Percentiles rank a stretch among this genome's conserved stretches.
phyloP scores from a whole-genome alignment of 1,139 yeast species.

The Geotrichum fermentans region DNA sequence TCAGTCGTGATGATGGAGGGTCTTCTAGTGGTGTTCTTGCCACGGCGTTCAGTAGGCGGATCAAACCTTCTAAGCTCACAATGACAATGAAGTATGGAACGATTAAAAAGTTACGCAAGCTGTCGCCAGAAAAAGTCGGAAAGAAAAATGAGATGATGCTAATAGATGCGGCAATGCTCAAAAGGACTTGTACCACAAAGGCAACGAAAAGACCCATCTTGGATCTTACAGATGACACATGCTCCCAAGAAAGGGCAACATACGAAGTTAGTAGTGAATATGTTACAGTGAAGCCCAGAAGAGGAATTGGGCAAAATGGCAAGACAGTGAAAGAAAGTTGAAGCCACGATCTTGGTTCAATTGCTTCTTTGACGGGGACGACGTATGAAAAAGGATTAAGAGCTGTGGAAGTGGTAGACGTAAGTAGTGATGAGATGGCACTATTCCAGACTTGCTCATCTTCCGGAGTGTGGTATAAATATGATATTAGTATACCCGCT shows the following conservation, averaged over 20 bases:
- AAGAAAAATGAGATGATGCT: slow-evolving; percentile 45
- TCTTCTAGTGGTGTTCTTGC: slow-evolving; percentile 43
- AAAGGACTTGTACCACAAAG: slow-evolving; percentile 47
- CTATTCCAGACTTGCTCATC: slow-evolving; percentile 19
- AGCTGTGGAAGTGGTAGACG: not conserved
- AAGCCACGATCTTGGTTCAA: not conserved
- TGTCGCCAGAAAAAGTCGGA: slow-evolving; percentile 27
- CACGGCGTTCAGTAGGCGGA: slow-evolving; percentile 43
- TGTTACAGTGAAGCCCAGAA: slow-evolving; percentile 20
- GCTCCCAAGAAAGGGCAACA: slow-evolving; percentile 47
- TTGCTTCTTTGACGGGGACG: not conserved
- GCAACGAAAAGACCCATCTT: slow-evolving; percentile 57
- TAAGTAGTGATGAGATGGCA: slow-evolving; percentile 6
- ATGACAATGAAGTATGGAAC: slow-evolving; percentile 42
- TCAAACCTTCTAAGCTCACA: slow-evolving; percentile 44
- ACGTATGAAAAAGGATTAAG: slow-evolving; percentile 1
- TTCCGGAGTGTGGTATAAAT: slow-evolving; percentile 19
- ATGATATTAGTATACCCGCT: slow-evolving; percentile 25
- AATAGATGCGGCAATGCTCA: slow-evolving; percentile 50
- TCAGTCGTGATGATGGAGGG: slow-evolving; percentile 39
- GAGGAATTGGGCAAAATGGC: not conserved
- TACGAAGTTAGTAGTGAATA: slow-evolving; percentile 38
- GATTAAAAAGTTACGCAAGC: slow-evolving; percentile 30
- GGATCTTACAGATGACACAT: slow-evolving; percentile 54
- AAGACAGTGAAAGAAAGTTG: not conserved